Evolutionary conservation across 305 asterid species (phyloP).

Genomic region (Fraxinus latifolia): DNA sequence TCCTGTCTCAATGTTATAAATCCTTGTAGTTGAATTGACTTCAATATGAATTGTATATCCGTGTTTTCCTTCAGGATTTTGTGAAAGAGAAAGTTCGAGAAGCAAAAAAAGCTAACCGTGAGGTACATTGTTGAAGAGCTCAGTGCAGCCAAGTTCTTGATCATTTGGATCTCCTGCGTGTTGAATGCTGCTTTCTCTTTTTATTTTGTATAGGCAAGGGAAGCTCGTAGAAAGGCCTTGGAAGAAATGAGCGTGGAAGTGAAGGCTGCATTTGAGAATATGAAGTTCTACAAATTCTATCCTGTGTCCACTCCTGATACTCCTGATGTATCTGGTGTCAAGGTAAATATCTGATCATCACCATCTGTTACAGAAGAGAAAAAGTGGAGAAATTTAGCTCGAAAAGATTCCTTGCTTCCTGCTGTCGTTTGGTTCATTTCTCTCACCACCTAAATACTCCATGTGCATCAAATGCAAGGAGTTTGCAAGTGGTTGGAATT

Average conservation of each 20-base stretch:
- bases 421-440: not conserved
- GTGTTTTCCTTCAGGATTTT: constrained; percentile 38
- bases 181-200: constrained; percentile 13
- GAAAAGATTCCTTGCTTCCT: not conserved
- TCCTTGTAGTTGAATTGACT: not conserved
- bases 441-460: not conserved
- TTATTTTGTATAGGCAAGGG: constrained; percentile 53
- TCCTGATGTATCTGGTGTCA: constrained; percentile 65
- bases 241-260: constrained; percentile 63
- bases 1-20: not conserved
- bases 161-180: not conserved
- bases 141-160: not conserved
- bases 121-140: constrained; percentile 37
- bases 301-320: constrained; percentile 61
- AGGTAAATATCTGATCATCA: constrained; percentile 38
- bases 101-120: constrained; percentile 66
- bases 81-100: constrained; percentile 72
- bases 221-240: constrained; percentile 65
- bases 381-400: not conserved
- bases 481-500: not conserved
- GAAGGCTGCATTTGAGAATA: constrained; percentile 61
- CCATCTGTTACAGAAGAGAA: not conserved
- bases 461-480: not conserved
- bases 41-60: not conserved
- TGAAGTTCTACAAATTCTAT: constrained; percentile 72